Evolutionary conservation across 176 grass and related monocot species (phyloP).

Genomic region (Typha latifolia): DNA sequence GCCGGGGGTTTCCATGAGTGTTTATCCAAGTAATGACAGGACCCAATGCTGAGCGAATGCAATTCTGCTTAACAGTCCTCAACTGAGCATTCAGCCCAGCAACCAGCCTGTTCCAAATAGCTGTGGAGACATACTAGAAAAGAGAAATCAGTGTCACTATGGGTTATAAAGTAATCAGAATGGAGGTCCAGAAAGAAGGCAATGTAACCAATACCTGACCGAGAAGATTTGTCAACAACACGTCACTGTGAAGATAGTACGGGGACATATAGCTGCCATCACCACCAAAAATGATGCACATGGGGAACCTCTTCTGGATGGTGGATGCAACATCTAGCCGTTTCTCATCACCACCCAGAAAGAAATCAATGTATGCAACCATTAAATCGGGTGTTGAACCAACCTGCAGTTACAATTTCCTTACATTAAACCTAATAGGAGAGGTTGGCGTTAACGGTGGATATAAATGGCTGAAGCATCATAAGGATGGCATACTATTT

Average conservation of each 20-base stretch:
- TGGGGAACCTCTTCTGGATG: slow-evolving; percentile 89
- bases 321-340: slow-evolving; percentile 67
- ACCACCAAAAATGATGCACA: slow-evolving; percentile 95
- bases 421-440: background rate
- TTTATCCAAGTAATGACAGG: slow-evolving; percentile 62
- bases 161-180: slow-evolving; percentile 9
- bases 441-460: too few species aligned
- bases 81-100: slow-evolving; percentile 86
- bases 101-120: slow-evolving; percentile 96
- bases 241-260: slow-evolving; percentile 84
- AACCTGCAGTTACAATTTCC: slow-evolving; percentile 44
- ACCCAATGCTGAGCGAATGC: slow-evolving; percentile 45
- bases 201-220: slow-evolving; percentile 48
- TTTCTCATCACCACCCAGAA: slow-evolving; percentile 96
- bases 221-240: slow-evolving; percentile 87
- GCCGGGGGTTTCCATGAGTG: slow-evolving; percentile 73
- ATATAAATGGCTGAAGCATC: too few species aligned
- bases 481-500: too few species aligned
- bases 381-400: slow-evolving; percentile 93
- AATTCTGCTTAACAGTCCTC: slow-evolving; percentile 57
- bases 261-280: slow-evolving; percentile 98
- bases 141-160: slow-evolving; percentile 8
- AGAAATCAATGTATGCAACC: slow-evolving; percentile 99
- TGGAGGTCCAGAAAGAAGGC: background rate
- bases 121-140: slow-evolving; percentile 74